Evolutionary conservation across 2,329 filamentous ascomycete species (phyloP), one percentile per base, ranked within the genome.

Genomic region (Colletotrichum spinosum): DNA sequence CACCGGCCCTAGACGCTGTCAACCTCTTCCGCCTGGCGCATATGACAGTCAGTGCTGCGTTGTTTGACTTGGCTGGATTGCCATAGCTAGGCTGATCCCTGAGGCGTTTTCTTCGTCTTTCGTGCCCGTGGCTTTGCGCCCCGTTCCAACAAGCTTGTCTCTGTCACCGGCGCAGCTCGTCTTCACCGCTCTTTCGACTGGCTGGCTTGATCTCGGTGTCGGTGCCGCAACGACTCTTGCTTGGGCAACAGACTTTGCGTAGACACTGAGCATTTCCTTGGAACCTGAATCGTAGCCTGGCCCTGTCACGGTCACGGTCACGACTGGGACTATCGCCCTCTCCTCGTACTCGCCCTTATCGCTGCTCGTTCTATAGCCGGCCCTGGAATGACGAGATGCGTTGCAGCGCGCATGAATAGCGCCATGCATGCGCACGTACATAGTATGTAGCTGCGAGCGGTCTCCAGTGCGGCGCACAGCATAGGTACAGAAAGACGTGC

Each of bases 361-460:
- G 25, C 25, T 25, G 25, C 25, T 25, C 25, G 4, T 25, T 25
- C 25, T 5, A 25, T 5, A 25, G 25, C 25, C 25, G 25, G 25
- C 25, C 25, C 25, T 25, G 25, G 25, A 25, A 25, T 25, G 25
- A 25, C 25, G 25, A 45, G 17, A 49, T 38, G 44, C 35, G 35
- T 39, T 45, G 41, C 56, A 48, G 53, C 46, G 48, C 46, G 62
- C 62, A 65, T 65, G 52, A 62, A 65, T 61, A 52, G 62, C 62
- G 62, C 58, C 46, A 65, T 65, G 62, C 62, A 65, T 52, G 62
- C 48, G 52, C 57, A 38, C 41, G 17, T 58, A 56, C 25, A 5
- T 25, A 25, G 25, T 25, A 25, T 25, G 52, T 52, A 62, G 52
- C 52, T 56, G 58, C 62, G 58, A 62, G 62, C 62, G 48, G 52